Evolutionary conservation across 1,139 yeast genomes (phyloP).

Genomic region (Geotrichum aggregatum): DNA sequence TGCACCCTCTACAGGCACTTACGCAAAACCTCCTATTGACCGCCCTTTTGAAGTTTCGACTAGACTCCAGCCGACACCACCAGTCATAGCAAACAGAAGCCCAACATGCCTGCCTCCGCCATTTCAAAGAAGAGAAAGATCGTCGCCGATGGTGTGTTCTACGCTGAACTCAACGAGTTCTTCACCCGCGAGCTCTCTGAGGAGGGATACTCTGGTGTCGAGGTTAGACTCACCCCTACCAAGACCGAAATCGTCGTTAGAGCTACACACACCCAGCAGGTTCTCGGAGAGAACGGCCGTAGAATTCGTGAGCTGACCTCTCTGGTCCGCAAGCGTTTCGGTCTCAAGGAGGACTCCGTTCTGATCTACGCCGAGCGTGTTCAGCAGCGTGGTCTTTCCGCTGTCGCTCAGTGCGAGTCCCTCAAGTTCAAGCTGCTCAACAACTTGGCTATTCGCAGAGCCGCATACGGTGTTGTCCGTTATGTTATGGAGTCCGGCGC

Average conservation of each 20-base stretch:
- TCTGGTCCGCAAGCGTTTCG: constrained; percentile 98
- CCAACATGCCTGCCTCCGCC: constrained; percentile 20
- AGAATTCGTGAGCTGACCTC: constrained; percentile 98
- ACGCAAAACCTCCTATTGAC: constrained; percentile 12
- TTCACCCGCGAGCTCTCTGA: constrained; percentile 99
- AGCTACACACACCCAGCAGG: constrained; percentile 99
- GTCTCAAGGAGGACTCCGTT: constrained; percentile 89
- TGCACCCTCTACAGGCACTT: background rate
- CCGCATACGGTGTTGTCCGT: constrained; percentile 99
- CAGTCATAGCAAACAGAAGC: constrained; percentile 8
- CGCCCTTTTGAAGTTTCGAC: constrained; percentile 4
- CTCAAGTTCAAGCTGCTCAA: constrained; percentile 95
- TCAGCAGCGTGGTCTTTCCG: constrained; percentile 98
- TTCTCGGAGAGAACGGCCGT: constrained; percentile 99
- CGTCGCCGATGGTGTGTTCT: constrained; percentile 99
- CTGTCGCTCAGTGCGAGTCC: constrained; percentile 99
- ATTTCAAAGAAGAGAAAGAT: constrained; percentile 46
- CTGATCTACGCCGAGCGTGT: constrained; percentile 98
- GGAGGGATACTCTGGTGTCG: constrained; percentile 99
- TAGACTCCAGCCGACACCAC: constrained; percentile 16
- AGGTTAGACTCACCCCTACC: constrained; percentile 97
- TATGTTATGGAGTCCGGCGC: constrained; percentile 99
- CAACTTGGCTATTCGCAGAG: constrained; percentile 99
- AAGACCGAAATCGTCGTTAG: constrained; percentile 97
- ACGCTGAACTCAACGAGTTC: constrained; percentile 99